A percentile compares a stretch with the other conserved stretches of the same genome.
Conservation (phyloP, 768 basidiomycete species). For the Leccinum disarticulatum region DNA sequence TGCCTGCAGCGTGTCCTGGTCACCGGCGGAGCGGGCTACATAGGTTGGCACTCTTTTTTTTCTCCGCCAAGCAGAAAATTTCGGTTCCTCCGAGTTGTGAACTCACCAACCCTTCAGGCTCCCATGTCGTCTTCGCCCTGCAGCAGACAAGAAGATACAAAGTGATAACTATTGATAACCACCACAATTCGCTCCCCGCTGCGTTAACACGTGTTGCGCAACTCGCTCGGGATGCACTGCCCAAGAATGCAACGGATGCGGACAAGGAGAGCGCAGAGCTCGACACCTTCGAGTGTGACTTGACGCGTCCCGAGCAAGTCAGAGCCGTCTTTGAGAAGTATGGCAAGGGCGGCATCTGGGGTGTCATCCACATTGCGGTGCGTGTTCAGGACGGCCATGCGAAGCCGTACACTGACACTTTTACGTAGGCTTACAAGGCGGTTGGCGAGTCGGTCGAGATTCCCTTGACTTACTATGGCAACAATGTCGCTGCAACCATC, state of each 20-base stretch:
- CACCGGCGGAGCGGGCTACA: slow-evolving; percentile 87
- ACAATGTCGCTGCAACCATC: slow-evolving; percentile 90
- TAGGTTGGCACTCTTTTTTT: slow-evolving; percentile 50
- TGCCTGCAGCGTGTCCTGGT: slow-evolving; percentile 58
- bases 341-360: slow-evolving; percentile 91
- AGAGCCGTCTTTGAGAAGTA: slow-evolving; percentile 80
- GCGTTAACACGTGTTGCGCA: slow-evolving; percentile 76
- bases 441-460: slow-evolving; percentile 96
- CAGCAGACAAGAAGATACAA: slow-evolving; percentile 87
- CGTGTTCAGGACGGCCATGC: slow-evolving; percentile 31
- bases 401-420: background rate
- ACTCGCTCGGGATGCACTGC: slow-evolving; percentile 75
- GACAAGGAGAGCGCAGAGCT: slow-evolving; percentile 75
- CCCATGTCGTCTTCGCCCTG: slow-evolving; percentile 87
- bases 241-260: slow-evolving; percentile 57
- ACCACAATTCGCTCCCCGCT: slow-evolving; percentile 83
- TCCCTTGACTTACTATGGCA: slow-evolving; percentile 89
- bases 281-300: slow-evolving; percentile 67
- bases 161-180: slow-evolving; percentile 93
- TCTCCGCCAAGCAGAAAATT: background rate
- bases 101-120: slow-evolving; percentile 52
- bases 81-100: slow-evolving; percentile 4
- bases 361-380: slow-evolving; percentile 93
- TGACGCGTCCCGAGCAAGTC: slow-evolving; percentile 71
- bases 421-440: slow-evolving; percentile 85